phyloP scores from a whole-genome alignment of 768 basidiomycete species.

The Boletus rufocinnamomeus region DNA sequence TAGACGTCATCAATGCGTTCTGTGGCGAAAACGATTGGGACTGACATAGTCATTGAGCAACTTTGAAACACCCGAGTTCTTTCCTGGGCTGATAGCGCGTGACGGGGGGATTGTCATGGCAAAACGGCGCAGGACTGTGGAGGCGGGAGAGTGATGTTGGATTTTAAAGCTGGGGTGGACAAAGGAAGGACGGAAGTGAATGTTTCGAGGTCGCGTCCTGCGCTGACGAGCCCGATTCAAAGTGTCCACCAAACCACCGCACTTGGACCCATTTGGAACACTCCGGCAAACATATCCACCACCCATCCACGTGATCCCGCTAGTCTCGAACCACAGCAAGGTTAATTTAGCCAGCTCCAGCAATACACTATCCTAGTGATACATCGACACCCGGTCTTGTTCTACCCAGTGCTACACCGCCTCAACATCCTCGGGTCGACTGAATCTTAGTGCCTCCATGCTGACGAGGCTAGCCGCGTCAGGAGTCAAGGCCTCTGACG shows the following conservation, averaged over 20 bases:
- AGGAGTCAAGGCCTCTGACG: background rate
- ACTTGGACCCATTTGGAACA: constrained; percentile 36
- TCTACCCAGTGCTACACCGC: background rate
- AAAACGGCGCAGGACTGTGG: background rate
- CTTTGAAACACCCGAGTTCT: constrained; percentile 44
- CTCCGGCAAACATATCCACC: constrained; percentile 10
- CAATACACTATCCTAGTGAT: background rate
- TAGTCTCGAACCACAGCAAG: background rate
- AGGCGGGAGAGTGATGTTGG: background rate
- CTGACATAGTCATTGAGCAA: constrained; percentile 68
- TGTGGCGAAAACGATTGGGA: background rate
- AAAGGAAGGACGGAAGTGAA: constrained; percentile 19
- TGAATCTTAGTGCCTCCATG: background rate
- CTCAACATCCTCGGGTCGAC: background rate
- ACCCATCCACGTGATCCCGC: constrained; percentile 28
- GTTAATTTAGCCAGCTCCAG: constrained; percentile 5
- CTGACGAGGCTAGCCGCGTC: background rate
- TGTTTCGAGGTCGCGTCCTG: constrained; percentile 37
- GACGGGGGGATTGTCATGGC: constrained; percentile 28
- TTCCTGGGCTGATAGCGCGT: constrained; percentile 25
- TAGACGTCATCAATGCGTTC: constrained; percentile 10
- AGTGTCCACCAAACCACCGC: constrained; percentile 19
- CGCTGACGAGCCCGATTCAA: constrained; percentile 35
- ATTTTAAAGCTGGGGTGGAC: constrained; percentile 9
- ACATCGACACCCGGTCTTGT: background rate